Evolutionary conservation across 345 rosid genomes (phyloP).

Genomic region (Heritiera fomes): DNA sequence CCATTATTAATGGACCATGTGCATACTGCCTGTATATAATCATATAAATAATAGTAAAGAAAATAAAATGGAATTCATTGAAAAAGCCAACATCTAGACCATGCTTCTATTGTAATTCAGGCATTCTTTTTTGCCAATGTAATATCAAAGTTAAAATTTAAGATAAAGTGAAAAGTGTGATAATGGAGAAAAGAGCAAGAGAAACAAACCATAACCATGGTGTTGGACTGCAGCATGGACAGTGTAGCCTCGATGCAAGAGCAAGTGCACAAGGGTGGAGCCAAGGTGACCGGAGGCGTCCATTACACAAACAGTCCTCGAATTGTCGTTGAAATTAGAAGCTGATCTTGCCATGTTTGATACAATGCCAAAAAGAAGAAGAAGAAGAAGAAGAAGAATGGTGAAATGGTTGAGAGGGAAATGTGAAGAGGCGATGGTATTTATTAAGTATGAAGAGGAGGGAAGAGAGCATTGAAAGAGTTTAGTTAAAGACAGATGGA

Average conservation of each 20-base stretch:
- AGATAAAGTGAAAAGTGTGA: background rate
- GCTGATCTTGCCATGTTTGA: constrained; percentile 41
- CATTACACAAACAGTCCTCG: constrained; percentile 54
- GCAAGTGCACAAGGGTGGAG: constrained; percentile 41
- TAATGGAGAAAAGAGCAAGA: background rate
- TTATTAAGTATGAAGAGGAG: background rate
- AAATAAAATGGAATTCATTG: too few relatives aligned
- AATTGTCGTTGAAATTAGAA: constrained; percentile 9
- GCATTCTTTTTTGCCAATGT: too few relatives aligned
- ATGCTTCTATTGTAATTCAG: too few relatives aligned
- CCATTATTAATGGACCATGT: too few relatives aligned
- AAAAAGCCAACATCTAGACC: too few relatives aligned
- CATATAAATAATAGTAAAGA: too few relatives aligned
- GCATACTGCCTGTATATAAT: too few relatives aligned
- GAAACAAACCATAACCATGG: constrained; percentile 42
- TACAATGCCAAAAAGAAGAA: background rate
- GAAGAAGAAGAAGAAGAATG: background rate
- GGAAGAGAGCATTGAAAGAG: constrained; percentile 26
- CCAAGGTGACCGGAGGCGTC: constrained; percentile 59
- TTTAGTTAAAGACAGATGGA: constrained; percentile 16
- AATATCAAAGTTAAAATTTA: too few relatives aligned
- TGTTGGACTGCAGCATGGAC: constrained; percentile 59
- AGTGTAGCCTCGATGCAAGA: constrained; percentile 48
- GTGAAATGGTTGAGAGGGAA: background rate
- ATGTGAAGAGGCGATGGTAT: background rate